Evolutionary conservation across 1,139 yeast genomes (phyloP).

Genomic region (Blastobotrys raffinosifermentans): DNA sequence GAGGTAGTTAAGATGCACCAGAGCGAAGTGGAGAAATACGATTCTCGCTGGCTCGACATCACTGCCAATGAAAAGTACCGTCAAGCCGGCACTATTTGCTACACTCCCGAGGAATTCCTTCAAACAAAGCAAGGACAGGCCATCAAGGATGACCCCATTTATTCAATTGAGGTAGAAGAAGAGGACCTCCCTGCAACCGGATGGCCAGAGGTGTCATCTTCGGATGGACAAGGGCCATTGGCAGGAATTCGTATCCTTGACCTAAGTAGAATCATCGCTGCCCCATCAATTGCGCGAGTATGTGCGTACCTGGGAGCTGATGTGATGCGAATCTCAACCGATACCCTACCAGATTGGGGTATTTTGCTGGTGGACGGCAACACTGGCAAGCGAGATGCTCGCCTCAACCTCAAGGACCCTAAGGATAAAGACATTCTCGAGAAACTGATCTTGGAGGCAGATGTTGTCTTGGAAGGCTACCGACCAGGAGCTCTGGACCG

Average conservation of each 20-base stretch:
- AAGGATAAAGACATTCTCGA: conserved; percentile 5
- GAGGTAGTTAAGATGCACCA: not conserved
- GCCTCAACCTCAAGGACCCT: conserved; percentile 3
- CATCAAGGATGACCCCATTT: conserved; percentile 5
- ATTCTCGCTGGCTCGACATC: conserved; percentile 6
- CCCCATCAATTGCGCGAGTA: conserved; percentile 6
- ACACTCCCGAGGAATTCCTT: conserved; percentile 5
- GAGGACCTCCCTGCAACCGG: conserved; percentile 2
- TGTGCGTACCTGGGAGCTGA: conserved; percentile 7
- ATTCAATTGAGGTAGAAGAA: not conserved
- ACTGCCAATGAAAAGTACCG: conserved; percentile 7
- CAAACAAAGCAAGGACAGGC: conserved; percentile 5
- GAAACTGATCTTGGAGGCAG: conserved; percentile 4
- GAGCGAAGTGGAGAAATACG: conserved; percentile 3
- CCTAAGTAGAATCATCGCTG: conserved; percentile 7
- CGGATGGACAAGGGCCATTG: conserved; percentile 2
- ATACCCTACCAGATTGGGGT: conserved; percentile 6
- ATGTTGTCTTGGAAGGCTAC: conserved; percentile 4
- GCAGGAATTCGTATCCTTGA: conserved; percentile 6
- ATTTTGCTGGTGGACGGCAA: conserved; percentile 5
- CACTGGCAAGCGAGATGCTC: conserved; percentile 5
- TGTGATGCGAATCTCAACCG: conserved; percentile 7
- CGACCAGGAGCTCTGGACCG: conserved; percentile 3
- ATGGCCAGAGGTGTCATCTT: conserved; percentile 3
- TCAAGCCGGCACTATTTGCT: conserved; percentile 8